A percentile compares a stretch with the other conserved stretches of the same genome.
Evolutionary conservation across 192 early-diverging fungal species (phyloP).

Genomic region (Linnemannia zychae): DNA sequence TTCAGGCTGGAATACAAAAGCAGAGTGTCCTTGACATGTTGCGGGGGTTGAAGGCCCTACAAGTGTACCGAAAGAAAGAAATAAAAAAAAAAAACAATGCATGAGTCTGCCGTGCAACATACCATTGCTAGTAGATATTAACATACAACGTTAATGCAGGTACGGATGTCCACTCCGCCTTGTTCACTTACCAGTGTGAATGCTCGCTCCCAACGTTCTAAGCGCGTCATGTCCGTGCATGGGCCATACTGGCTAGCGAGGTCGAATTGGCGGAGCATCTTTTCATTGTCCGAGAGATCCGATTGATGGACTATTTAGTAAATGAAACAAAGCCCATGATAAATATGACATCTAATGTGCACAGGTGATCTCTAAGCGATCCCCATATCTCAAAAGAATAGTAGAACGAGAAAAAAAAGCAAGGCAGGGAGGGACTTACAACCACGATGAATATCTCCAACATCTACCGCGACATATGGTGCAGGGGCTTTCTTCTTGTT

Average conservation of each 20-base stretch:
- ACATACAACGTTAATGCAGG: no score
- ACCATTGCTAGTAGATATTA: no score
- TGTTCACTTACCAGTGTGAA: constrained; percentile 22
- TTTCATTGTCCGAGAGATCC: constrained; percentile 31
- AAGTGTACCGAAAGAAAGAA: neutral
- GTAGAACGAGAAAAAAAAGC: neutral
- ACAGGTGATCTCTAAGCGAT: neutral
- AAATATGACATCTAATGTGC: neutral
- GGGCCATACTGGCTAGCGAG: constrained; percentile 45
- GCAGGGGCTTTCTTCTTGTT: neutral
- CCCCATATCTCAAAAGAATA: neutral
- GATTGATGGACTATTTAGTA: constrained; percentile 33
- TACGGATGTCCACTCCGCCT: neutral
- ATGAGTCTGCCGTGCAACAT: neutral
- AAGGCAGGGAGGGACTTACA: constrained; percentile 24
- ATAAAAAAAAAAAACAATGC: neutral
- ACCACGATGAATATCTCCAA: constrained; percentile 46
- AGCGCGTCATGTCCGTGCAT: constrained; percentile 41
- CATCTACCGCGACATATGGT: constrained; percentile 18
- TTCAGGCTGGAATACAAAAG: constrained; percentile 11
- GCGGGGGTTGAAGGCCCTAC: constrained; percentile 40
- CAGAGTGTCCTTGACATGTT: constrained; percentile 37
- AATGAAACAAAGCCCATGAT: neutral
- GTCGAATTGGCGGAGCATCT: constrained; percentile 49
- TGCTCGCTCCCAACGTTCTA: constrained; percentile 54